Evolutionary conservation across 345 rosid species (phyloP), one percentile per base, ranked within the genome.

Genomic region (Linum lewisii): DNA sequence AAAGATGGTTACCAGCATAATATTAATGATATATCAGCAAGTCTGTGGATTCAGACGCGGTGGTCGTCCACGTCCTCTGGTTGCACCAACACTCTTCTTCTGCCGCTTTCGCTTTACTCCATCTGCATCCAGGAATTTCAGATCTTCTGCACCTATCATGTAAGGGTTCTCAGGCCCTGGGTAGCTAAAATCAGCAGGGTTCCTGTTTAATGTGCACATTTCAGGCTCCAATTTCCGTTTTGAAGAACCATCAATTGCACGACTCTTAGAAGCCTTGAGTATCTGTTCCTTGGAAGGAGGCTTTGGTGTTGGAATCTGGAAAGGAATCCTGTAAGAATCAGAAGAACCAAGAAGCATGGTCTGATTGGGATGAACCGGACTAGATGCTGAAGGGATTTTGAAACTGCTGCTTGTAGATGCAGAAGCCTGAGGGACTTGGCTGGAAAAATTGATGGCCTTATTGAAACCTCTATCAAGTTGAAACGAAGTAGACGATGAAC

Each of bases 171-270:
- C 80, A 63, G 76, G 81, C 70, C 68, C 95, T 58, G 95, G 80
- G 9, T 67, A 7, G 57, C 83, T 81, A 67, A 90, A 94, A 77
- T 94, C 99, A 57, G 96, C 87, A n/a, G 99, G 99, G 73, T 94
- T 94, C 63, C 83, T 75, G 65, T 88, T 94, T 26, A 86, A 54
- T 22, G 53, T 63, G 79, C 99, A 94, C 61, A 62, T 64, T 49
- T 73, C 74, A 51, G 74, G 49, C 57, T 59, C 74, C 24, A 69
- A 58, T 65, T 55, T 69, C 77, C 62, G 70, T 81, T 64, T 72
- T 4, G 20, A 47, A 54, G 79, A 78, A 62, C 53, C 54, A 52
- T 50, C 74, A 38, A 69, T 60, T 61, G 52, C 65, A 38, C 62
- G 61, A 20, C 32, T 65, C 64, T 21, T 67, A 47, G 25, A 59